Percentiles rank a stretch among this genome's conserved stretches.
phyloP scores from a whole-genome alignment of 2,329 filamentous ascomycete genomes.

The Talaromyces pinophilus region DNA sequence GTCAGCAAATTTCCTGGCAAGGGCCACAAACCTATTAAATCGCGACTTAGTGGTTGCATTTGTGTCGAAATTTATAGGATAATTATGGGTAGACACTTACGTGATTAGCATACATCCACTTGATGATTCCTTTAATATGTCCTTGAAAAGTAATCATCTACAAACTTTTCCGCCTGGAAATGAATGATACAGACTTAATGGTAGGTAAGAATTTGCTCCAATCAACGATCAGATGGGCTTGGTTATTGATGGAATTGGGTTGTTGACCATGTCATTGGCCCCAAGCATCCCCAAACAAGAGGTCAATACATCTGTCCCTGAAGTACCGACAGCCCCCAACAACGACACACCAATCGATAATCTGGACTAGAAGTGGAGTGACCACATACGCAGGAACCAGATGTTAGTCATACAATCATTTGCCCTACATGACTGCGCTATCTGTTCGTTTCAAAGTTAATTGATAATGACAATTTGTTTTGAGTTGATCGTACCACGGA shows the following conservation, averaged over 20 bases:
- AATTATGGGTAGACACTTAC: not conserved
- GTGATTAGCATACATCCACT: not conserved
- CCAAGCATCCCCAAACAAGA: not conserved
- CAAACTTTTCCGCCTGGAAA: not conserved
- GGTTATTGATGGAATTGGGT: not conserved
- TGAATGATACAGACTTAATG: accelerated
- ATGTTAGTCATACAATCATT: not conserved
- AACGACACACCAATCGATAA: not conserved
- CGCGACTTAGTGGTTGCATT: not conserved
- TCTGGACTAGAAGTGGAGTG: not conserved
- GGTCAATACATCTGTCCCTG: not conserved
- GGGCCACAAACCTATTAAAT: not conserved
- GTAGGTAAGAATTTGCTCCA: not conserved
- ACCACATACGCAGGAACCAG: not conserved
- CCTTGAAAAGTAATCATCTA: not conserved
- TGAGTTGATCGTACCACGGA: not conserved
- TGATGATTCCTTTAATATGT: not conserved
- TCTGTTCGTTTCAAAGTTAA: no score
- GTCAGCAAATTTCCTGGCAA: not conserved
- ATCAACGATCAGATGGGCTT: not conserved
- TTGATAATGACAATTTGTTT: not conserved
- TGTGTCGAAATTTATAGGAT: not conserved
- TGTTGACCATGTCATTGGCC: not conserved
- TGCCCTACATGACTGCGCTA: not conserved
- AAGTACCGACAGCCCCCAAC: not conserved